phyloP scores from a whole-genome alignment of 306 rosid species.

The Abrus pulchellus region DNA sequence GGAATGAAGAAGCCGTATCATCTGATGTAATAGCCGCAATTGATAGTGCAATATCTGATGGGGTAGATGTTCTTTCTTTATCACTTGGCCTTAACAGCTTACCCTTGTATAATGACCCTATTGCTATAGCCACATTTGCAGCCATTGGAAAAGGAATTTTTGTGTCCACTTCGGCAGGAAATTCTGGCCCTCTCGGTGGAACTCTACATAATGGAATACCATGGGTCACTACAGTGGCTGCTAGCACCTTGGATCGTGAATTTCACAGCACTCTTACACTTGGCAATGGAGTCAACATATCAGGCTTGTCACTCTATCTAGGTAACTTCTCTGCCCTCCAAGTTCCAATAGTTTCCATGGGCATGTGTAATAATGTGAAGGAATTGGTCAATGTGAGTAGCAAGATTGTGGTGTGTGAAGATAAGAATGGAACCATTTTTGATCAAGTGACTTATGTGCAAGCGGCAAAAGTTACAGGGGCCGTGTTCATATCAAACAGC shows the following conservation, averaged over 20 bases:
- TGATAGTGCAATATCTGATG: constrained; percentile 70
- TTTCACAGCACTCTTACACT: constrained; percentile 53
- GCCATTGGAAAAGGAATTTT: constrained; percentile 68
- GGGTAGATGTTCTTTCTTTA: constrained; percentile 71
- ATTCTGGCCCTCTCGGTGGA: constrained; percentile 48
- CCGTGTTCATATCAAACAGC: constrained; percentile 57
- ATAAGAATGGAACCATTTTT: not conserved
- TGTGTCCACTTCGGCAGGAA: constrained; percentile 72
- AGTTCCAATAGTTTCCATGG: constrained; percentile 57
- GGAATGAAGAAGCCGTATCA: constrained; percentile 29
- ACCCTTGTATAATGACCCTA: constrained; percentile 60
- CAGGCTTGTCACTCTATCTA: constrained; percentile 60
- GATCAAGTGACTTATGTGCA: constrained; percentile 12
- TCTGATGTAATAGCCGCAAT: constrained; percentile 71
- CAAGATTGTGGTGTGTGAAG: constrained; percentile 67
- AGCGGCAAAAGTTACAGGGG: constrained; percentile 43
- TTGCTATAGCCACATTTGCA: constrained; percentile 74
- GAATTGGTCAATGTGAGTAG: constrained; percentile 43
- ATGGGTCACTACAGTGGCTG: constrained; percentile 79
- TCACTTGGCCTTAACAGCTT: constrained; percentile 57
- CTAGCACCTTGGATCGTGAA: constrained; percentile 64
- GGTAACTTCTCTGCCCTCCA: constrained; percentile 45
- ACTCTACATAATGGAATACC: constrained; percentile 77
- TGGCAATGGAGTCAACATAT: constrained; percentile 48
- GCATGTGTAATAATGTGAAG: constrained; percentile 40